Evolutionary conservation across 805 yeast species (phyloP), one percentile per base, ranked within the genome.

Genomic region (Lipomyces orientalis): DNA sequence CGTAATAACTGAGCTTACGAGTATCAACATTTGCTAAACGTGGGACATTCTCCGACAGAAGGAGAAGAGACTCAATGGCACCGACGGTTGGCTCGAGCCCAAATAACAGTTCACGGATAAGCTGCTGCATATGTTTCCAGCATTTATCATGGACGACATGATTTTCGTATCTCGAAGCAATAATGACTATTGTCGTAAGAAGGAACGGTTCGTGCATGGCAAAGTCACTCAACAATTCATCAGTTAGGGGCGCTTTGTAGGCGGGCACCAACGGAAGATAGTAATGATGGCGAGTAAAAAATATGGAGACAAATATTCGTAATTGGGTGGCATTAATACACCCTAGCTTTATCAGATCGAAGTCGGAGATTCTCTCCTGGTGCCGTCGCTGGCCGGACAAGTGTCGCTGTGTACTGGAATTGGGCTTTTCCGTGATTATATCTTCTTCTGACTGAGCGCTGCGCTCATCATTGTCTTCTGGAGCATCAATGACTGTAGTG

Each of bases 41-140:
- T 4, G 75, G 74, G n/a, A 72, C 62, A 54, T 73, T 73, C n/a
- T 73, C 75, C 5, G 74, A 72, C 31, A 73, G 58, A 5, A 73
- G 64, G 6, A 73, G 63, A 9, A 73, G 64, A 19, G 71, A 69
- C 37, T 73, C 75, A 16, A 73, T 66, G 2, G 71, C 71, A 19
- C 75, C 75, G 1, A 72, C 69, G 4, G 73, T 61, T 9, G 69
- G 70, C 34, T 60, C 65, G 10, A 55, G 39, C 29, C 74, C 75
- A 57, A 69, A 65, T 35, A 64, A 34, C 16, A 72, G 58, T 4
- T 57, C 68, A 29, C 54, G 25, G 46, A 66, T 64, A 43, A 59
- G 43, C 19, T 19, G 29, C 64, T 62, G 65, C 69, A 67, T 62
- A 58, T 65, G 51, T 22, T 51, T 57, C 71, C 71, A 67, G 55